Evolutionary conservation across 1,284 basidiomycete species (phyloP), one percentile per base, ranked within the genome.

Genomic region (Termitomyces sp.): DNA sequence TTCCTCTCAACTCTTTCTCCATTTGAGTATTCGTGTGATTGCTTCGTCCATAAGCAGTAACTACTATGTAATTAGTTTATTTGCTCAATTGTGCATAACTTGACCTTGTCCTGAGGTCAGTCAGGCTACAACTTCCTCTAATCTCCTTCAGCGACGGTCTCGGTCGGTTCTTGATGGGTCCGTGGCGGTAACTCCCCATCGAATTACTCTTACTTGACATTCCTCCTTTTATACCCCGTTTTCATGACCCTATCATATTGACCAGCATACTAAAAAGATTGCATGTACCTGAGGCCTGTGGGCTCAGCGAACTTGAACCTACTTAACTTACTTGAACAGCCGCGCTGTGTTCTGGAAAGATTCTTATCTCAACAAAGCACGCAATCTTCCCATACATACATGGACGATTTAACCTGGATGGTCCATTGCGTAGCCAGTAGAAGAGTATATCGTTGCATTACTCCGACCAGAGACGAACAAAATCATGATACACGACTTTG

Each of bases 401-500:
- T 28, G 24, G 10, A n/a, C 17, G 38, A 39, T 38, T 38, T 5
- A 8, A n/a, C 44, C 24, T 19, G 21, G 3, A 30, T 17, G 30
- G 24, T 28, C 30, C 13, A 26, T 24, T 26, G 7, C 26, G 17
- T 40, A 43, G 28, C 31, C 10, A 41, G 28, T 47, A 55, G 26
- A 36, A 36, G 9, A 42, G 47, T 26, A 39, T 49, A 1, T 40
- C 28, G 45, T 39, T 42, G 21, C 21, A 48, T 31, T 50, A 52
- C 42, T 39, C 46, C 38, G 43, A 52, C 49, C 48, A 40, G 24
- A 48, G 45, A 36, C 13, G 28, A 24, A 50, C 46, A 43, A 43
- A 15, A 39, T 58, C 36, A 60, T 60, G 68, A 74, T 55, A 73
- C 64, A 61, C 71, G 71, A 19, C 62, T 60, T 59, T 72, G 70